A percentile compares a stretch with the other conserved stretches of the same genome.
phyloP scores from a whole-genome alignment of 2,329 filamentous ascomycete genomes.

The Phyllosticta ampelicida region DNA sequence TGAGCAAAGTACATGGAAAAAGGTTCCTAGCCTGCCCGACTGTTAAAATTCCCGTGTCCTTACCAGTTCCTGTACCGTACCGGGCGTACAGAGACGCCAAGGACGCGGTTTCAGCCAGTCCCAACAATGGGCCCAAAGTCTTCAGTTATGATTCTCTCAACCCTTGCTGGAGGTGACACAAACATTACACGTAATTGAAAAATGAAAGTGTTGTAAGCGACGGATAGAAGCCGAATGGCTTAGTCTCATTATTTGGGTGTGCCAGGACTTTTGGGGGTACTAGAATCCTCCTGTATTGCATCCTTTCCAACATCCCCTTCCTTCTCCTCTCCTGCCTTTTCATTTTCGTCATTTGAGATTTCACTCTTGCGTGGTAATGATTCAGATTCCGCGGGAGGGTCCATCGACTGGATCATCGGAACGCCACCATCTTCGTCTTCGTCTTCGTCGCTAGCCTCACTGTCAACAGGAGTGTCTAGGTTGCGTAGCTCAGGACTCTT shows the following conservation, averaged over 20 bases:
- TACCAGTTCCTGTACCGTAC: too few relatives aligned
- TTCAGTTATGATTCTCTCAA: too few relatives aligned
- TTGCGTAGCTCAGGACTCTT: constrained; percentile 30
- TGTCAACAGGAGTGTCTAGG: constrained; percentile 29
- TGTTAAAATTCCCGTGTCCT: too few relatives aligned
- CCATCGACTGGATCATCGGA: constrained; percentile 1
- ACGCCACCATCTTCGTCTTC: constrained; percentile 23
- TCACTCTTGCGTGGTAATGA: neutral
- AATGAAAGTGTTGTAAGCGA: too few relatives aligned
- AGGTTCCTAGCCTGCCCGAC: too few relatives aligned
- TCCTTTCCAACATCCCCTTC: neutral
- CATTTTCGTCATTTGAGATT: neutral
- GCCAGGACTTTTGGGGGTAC: neutral
- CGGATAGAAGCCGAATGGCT: neutral
- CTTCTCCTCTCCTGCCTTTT: neutral
- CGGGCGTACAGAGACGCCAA: too few relatives aligned
- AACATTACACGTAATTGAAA: too few relatives aligned
- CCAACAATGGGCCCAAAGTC: too few relatives aligned
- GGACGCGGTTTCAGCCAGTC: too few relatives aligned
- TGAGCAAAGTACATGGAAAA: too few relatives aligned
- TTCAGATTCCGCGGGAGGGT: neutral
- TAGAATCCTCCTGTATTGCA: neutral
- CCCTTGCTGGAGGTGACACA: too few relatives aligned
- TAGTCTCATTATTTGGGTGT: neutral
- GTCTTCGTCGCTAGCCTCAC: constrained; percentile 24